Percentiles rank a stretch among this genome's conserved stretches.
These are phyloP conservation scores for Hansenula anomala DNA, from an alignment of 1,139 yeast species.

Conservation along the genomic window DNA sequence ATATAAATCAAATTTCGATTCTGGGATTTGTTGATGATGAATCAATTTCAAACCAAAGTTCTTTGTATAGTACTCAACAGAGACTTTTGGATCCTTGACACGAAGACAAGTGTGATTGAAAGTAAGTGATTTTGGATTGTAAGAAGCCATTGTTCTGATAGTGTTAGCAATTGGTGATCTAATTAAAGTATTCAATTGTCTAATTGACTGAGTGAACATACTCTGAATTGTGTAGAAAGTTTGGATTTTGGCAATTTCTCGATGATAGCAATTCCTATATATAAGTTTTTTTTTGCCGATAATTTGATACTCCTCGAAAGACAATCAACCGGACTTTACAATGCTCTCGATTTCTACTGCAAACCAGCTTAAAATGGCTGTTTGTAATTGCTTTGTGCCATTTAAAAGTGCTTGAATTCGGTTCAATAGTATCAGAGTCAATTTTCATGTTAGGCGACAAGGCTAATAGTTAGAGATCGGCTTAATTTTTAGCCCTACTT, in stretches of 20 bases:
- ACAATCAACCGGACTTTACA: not conserved
- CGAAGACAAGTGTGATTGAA: conserved; percentile 75
- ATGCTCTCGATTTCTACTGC: too few species aligned
- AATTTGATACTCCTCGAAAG: too few species aligned
- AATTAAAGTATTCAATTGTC: not conserved
- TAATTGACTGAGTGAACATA: conserved; percentile 1
- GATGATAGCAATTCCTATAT: too few species aligned
- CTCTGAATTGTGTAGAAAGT: not conserved
- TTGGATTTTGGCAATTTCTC: too few species aligned
- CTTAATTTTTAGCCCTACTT: too few species aligned
- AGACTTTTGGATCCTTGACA: conserved; percentile 72
- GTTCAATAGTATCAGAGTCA: too few species aligned
- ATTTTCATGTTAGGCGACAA: too few species aligned
- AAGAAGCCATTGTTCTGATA: conserved; percentile 12
- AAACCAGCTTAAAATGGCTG: too few species aligned
- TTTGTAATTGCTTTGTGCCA: too few species aligned
- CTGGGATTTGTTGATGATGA: conserved; percentile 47
- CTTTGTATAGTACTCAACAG: conserved; percentile 68
- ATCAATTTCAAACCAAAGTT: conserved; percentile 72
- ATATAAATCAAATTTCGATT: conserved; percentile 58
- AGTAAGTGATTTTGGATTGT: conserved; percentile 17
- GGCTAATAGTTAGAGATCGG: too few species aligned
- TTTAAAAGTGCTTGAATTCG: too few species aligned
- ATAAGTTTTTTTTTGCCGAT: too few species aligned
- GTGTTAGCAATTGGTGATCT: not conserved